These are phyloP conservation scores for Hirsutella minnesotensis DNA, from an alignment of 2,329 filamentous ascomycete genomes.

Conservation along the genomic window DNA sequence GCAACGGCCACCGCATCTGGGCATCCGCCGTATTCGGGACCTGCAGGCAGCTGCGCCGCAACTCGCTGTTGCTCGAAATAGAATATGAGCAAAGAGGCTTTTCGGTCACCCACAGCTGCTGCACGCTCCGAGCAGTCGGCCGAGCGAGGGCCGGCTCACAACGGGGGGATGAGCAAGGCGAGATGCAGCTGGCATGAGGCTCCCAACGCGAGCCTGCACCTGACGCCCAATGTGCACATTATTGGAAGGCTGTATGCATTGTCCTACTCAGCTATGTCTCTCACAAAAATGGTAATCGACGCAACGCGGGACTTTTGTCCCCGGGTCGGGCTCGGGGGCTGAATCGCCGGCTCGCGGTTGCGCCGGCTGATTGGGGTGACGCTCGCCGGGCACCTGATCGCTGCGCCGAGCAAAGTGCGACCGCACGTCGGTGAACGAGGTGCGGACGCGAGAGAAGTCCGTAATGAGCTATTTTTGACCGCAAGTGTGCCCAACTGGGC, in stretches of 20 bases:
- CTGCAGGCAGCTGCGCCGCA: background rate
- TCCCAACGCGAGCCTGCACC: background rate
- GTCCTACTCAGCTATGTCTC: background rate
- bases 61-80: background rate
- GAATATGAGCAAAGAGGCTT: background rate
- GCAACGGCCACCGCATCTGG: no score
- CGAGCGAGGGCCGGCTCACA: background rate
- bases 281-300: background rate
- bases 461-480: conserved; percentile 1
- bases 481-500: background rate
- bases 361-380: no score
- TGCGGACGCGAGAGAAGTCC: background rate
- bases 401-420: background rate
- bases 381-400: no score
- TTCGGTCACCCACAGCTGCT: conserved; percentile 1
- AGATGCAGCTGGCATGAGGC: background rate
- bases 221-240: background rate
- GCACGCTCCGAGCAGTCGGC: background rate
- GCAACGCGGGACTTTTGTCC: no score
- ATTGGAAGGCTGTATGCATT: background rate
- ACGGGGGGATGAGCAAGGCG: background rate
- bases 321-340: no score
- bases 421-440: background rate
- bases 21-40: background rate
- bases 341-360: no score